Base-by-base conservation (phyloP, 2,329 filamentous ascomycete species). In the Fusarium pseudocircinatum region DNA sequence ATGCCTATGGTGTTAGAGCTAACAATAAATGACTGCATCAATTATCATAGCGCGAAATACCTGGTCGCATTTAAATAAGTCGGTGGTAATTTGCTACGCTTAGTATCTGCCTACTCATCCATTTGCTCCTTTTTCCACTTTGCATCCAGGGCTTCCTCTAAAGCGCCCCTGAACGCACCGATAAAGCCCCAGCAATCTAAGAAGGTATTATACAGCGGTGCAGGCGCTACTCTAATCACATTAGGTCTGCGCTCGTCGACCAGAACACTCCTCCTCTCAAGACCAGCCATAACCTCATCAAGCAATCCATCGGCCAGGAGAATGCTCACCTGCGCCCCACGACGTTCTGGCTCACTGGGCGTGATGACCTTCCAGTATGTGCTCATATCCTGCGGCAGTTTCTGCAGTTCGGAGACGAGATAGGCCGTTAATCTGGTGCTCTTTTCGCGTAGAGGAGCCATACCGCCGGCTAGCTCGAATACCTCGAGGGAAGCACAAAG, bases 231-330 rank as follows among this genome's bases (percentile, higher is more conserved):
- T 14, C 94, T 85, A 52, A 97, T 90, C 18, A 96, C 94, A 80
- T 95, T 89, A 4, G 94, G 94, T 80, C 92, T 92, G 69, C 94
- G 86, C 83, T 95, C 92, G 78, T 97, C 94, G n/a, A 93, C 88
- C 3, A 96, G 87, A 6, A 96, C 89, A 2, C 91, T 91, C 9
- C 87, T 85, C 28, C 87, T 85, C 74, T 93, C 89, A 40, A 97
- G 81, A 63, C 85, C 85, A 61, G 85, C 83, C 78, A 91, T 87
- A 11, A 96, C 88, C 13, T 78, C 79, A 28, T 94, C 93, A 53
- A 96, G 83, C 67, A 95, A 77, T 0, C 91, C 93, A 2, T 87
- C 85, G 20, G 87, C 82, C 14, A 96, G 85, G 56, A 91, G 82
- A 37, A 97, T 81, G 79, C 93, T 95, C 34, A 97, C 82, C 82